Conservation (phyloP, 139 green algal genomes). For the Micractinium sp. region DNA sequence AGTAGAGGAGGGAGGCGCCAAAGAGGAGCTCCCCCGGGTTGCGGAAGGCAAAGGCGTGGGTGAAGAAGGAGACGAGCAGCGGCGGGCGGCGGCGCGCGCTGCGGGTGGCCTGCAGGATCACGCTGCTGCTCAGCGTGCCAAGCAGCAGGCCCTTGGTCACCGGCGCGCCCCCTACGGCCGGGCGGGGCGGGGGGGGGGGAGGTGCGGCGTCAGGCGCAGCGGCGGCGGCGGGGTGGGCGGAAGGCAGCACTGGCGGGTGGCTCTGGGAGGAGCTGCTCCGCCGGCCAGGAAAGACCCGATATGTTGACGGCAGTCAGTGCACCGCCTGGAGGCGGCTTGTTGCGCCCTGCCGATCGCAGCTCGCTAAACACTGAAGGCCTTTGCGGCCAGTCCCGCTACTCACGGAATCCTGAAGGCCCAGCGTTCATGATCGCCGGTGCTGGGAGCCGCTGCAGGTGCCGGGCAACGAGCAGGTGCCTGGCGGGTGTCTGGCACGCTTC, state of each 20-base stretch:
- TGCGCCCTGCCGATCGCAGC: background rate
- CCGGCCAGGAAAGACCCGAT: no score
- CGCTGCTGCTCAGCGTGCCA: constrained; percentile 34
- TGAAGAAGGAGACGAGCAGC: constrained; percentile 32
- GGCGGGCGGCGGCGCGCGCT: constrained; percentile 34
- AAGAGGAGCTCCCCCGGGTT: constrained; percentile 63
- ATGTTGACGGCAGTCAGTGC: no score
- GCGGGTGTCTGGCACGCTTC: no score
- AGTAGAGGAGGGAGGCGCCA: constrained; percentile 62
- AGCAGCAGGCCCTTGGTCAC: constrained; percentile 68
- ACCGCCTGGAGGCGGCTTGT: no score
- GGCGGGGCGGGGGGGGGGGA: background rate
- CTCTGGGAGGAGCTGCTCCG: no score
- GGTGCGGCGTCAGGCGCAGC: no score
- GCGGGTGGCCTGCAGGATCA: constrained; percentile 49
- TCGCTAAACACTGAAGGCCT: background rate
- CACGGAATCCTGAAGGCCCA: constrained; percentile 40
- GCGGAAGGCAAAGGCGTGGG: constrained; percentile 50
- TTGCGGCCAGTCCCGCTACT: background rate
- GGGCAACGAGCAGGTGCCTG: no score
- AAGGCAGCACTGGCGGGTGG: no score
- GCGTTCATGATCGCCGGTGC: constrained; percentile 34
- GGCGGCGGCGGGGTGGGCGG: background rate
- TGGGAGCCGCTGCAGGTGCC: background rate
- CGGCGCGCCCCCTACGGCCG: constrained; percentile 53